Base-by-base conservation (phyloP, 306 rosid genomes). In the Lathyrus aphaca region DNA sequence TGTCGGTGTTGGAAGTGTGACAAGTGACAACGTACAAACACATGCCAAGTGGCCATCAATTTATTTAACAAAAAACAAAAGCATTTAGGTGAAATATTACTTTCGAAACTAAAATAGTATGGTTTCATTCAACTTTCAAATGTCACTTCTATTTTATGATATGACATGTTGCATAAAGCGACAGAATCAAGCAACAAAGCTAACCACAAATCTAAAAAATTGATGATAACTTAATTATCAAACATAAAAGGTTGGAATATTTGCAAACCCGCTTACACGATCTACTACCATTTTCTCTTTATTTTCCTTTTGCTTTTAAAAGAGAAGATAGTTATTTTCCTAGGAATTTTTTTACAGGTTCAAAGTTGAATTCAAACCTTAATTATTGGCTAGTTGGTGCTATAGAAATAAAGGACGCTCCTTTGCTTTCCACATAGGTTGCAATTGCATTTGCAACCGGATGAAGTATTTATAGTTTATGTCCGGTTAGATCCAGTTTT, bases 171-270 rank as follows among this genome's bases (percentile, higher is more conserved):
- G 16, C 16, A 12, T 38, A 57, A 73, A 56, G 71, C 82, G 71
- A 81, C 71, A 37, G 38, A 64, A 77, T 74, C 72, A 77, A 77
- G 77, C 80, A 77, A 81, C 74, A 62, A 72, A 25, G 72, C 4
- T 45, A 72, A 38, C 35, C 71, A 74, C 35, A 48, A 48, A 46
- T 69, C 45, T 6, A 74, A n/a, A n/a, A n/a, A n/a, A 30, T 38
- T 66, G 14, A 58, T 12, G 19, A 59, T 19, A 30, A 59, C 60
- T 72, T 66, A 46, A 66, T 72, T 6, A 30, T 23, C 17, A 35
- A 8, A 57, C 16, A 71, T 27, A 11, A 72, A 50, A 79, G 44
- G 68, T 43, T 37, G 55, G 79, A 68, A 79, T 74, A 54, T 37
- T 48, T 63, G 64, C 59, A 63, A 75, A 57, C 80, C 74, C 69